Conservation (phyloP, 768 basidiomycete genomes). For the Rhodotorula graminis region DNA sequence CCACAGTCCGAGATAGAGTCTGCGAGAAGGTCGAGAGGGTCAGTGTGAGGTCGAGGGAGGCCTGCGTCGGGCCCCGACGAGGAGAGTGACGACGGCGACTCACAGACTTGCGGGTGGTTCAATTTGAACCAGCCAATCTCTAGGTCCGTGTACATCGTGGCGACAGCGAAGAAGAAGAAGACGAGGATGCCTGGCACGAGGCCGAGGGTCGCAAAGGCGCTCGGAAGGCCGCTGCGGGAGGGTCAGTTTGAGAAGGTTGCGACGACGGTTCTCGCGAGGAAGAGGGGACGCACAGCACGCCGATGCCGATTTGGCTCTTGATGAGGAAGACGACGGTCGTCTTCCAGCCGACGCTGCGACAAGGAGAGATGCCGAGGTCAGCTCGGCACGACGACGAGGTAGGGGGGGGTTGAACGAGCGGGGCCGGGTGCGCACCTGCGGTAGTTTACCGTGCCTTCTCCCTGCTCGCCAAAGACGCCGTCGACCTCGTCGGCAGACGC, state of each 20-base stretch:
- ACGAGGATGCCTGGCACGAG: conserved; percentile 27
- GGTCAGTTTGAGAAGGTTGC: too few species aligned
- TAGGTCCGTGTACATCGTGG: conserved; percentile 13
- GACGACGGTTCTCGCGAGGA: too few species aligned
- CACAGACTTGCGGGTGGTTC: too few species aligned
- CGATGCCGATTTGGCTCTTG: conserved; percentile 17
- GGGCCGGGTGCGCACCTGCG: background rate
- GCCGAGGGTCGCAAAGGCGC: conserved; percentile 22
- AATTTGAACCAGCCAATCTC: conserved; percentile 3
- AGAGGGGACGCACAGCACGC: background rate
- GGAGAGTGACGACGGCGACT: too few species aligned
- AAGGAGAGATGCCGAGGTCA: background rate
- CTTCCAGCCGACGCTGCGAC: conserved; percentile 20
- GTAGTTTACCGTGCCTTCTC: conserved; percentile 13
- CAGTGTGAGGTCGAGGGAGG: too few species aligned
- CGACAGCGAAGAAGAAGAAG: conserved; percentile 3
- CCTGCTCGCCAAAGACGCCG: conserved; percentile 28
- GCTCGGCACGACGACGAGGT: background rate
- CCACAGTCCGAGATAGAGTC: conserved; percentile 28
- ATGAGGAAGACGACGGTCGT: conserved; percentile 18
- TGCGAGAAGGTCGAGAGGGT: background rate
- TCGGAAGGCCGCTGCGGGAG: conserved; percentile 4
- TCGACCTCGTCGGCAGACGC: conserved; percentile 2
- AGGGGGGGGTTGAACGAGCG: too few species aligned
- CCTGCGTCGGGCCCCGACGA: too few species aligned